Base-by-base conservation (phyloP, 108 stramenopile genomes). In the Fistulifera solaris region DNA sequence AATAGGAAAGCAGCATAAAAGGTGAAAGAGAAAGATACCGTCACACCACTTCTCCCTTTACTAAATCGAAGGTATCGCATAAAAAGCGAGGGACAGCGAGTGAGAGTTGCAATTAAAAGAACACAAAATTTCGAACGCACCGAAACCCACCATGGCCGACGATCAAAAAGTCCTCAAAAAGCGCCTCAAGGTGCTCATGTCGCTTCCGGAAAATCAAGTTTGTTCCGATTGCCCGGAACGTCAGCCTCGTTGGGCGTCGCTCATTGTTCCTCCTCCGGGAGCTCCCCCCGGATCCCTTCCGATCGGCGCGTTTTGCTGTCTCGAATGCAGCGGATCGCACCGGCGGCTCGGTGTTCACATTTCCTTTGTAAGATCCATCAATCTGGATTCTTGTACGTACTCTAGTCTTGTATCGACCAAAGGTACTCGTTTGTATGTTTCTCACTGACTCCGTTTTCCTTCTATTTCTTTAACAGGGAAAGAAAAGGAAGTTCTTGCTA, bases 251-350 rank as follows among this genome's bases (percentile, higher is more conserved):
- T 99, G 98, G 98, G 96, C 96, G 1, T 94, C 94, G 21, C 57
- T 93, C 46, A 87, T 93, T 63, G 81, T 78, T 4, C 81, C 87
- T 27, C 85, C 92, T 14, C 87, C 92, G 1, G 92, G 80, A 0
- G 57, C 81, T 15, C 87, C 84, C 16, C 76, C 78, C 18, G 83
- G 83, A 27, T 67, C 84, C 0, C 60, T 79, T 43, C 72, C 77
- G 46, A 87, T 83, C 68, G 98, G 98, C 17, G 83, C 96, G 21
- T 98, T 99, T 75, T 90, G 93, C 57, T 99, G 98, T 73, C 78
- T 97, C 58, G 97, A 99, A 66, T 99, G 98, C 67, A 94, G 93
- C 41, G 97, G 96, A 38, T 91, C 92, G 35, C 98, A 99, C 76
- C 90, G 98, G 14, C 80, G 92, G 24, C 69, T 99, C 59, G 98